Percentiles rank a stretch among this genome's conserved stretches.
phyloP scores from a whole-genome alignment of 2,329 filamentous ascomycete genomes.

The Lasiodiplodia citricola region DNA sequence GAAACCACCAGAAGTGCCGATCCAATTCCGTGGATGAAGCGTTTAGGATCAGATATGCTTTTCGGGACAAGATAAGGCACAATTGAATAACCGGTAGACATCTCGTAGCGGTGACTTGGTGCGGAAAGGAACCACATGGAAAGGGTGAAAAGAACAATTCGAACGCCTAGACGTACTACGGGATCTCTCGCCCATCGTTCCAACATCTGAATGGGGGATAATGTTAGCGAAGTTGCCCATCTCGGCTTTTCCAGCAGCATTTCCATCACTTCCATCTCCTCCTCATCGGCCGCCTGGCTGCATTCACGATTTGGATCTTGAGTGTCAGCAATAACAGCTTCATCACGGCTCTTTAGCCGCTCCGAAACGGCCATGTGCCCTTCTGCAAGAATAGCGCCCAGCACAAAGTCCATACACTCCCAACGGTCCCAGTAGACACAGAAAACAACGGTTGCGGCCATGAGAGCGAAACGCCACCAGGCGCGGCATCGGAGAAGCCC shows the following conservation, averaged over 20 bases:
- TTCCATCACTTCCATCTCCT: background rate
- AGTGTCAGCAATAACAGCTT: background rate
- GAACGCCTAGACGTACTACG: background rate
- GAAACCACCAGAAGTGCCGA: background rate
- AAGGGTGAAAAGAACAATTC: background rate
- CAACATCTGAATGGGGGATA: background rate
- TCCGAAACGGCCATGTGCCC: background rate
- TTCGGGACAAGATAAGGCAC: background rate
- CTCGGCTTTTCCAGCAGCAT: background rate
- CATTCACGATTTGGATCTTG: background rate
- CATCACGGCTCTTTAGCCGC: no score
- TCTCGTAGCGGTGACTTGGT: background rate
- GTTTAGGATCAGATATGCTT: background rate
- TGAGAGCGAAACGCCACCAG: background rate
- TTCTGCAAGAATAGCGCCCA: conserved; percentile 2
- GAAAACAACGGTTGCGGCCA: background rate
- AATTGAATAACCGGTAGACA: background rate
- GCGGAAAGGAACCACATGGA: background rate
- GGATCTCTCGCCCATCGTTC: background rate
- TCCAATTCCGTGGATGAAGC: background rate
- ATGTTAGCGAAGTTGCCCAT: background rate
- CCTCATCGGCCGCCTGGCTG: no score
- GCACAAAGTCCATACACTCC: conserved; percentile 3
- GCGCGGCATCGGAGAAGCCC: conserved; percentile 24
- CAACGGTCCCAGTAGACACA: conserved; percentile 1